phyloP scores from a whole-genome alignment of 345 rosid species.

The Cardiospermum halicacabum region DNA sequence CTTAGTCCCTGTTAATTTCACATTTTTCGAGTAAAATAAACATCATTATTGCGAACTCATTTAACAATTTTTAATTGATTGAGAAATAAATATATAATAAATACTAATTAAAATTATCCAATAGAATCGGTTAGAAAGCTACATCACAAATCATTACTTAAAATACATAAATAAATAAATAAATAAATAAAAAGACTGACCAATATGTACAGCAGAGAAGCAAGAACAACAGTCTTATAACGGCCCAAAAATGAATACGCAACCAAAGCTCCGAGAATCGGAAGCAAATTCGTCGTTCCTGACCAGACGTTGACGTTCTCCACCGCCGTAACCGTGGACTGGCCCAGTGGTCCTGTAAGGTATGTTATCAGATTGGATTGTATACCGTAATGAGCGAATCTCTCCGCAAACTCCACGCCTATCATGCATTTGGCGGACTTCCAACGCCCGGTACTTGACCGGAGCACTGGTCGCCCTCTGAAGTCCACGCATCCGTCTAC shows the following conservation, averaged over 20 bases:
- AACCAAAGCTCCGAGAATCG: slow-evolving; percentile 41
- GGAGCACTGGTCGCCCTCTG: slow-evolving; percentile 24
- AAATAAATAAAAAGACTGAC: slow-evolving; percentile 13
- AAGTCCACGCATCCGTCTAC: slow-evolving; percentile 30
- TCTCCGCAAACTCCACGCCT: slow-evolving; percentile 43
- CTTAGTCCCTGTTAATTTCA: slow-evolving; percentile 41
- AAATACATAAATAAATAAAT: not conserved
- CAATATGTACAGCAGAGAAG: slow-evolving; percentile 37
- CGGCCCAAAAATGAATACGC: slow-evolving; percentile 46
- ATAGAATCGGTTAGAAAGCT: too few relatives aligned
- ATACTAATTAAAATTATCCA: too few relatives aligned
- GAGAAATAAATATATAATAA: too few relatives aligned
- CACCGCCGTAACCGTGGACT: too few relatives aligned
- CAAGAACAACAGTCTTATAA: slow-evolving; percentile 37
- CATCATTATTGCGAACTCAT: too few relatives aligned
- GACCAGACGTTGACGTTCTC: too few relatives aligned
- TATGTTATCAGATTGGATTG: slow-evolving; percentile 32
- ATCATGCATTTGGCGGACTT: slow-evolving; percentile 42
- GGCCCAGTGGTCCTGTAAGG: too few relatives aligned
- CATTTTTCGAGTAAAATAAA: too few relatives aligned
- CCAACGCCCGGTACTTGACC: slow-evolving; percentile 38
- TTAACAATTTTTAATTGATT: too few relatives aligned
- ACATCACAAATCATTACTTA: too few relatives aligned
- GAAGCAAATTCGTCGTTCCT: slow-evolving; percentile 34
- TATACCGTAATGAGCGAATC: slow-evolving; percentile 38